Percentiles rank a stretch among this genome's conserved stretches.
phyloP scores from a whole-genome alignment of 768 basidiomycete genomes.

The Collybiopsis luxurians region DNA sequence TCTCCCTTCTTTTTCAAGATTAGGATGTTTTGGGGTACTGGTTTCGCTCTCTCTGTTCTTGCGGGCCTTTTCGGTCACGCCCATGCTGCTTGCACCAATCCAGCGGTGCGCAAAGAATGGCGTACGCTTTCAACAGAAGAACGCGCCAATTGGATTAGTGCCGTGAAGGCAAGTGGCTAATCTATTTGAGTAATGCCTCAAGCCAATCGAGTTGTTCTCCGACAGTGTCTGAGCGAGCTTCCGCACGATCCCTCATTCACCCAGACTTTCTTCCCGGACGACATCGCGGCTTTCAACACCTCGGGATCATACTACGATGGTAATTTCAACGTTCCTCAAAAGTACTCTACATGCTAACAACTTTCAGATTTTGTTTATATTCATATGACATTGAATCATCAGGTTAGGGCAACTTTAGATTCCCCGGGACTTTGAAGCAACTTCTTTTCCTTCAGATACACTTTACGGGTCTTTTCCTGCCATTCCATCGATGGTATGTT shows the following conservation, averaged over 20 bases:
- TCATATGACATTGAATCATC: constrained; percentile 15
- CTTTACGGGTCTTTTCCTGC: constrained; percentile 19
- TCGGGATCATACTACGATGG: constrained; percentile 20
- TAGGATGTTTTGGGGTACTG: too few relatives aligned
- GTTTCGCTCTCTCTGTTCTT: constrained; percentile 92
- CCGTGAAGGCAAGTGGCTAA: constrained; percentile 15
- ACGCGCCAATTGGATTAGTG: constrained; percentile 14
- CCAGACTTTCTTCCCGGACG: constrained; percentile 8
- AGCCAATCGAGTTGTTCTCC: too few relatives aligned
- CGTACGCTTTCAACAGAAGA: constrained; percentile 13
- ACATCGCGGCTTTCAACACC: constrained; percentile 16
- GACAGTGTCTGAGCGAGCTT: constrained; percentile 17
- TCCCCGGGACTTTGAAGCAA: not conserved
- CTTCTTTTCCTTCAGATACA: constrained; percentile 13
- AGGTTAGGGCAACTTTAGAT: not conserved
- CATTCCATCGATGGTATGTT: constrained; percentile 22
- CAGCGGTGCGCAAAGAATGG: constrained; percentile 19
- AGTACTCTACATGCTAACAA: too few relatives aligned
- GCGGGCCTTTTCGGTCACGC: constrained; percentile 51
- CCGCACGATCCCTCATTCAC: constrained; percentile 9
- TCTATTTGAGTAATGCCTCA: too few relatives aligned
- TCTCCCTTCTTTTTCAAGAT: too few relatives aligned
- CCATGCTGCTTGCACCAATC: constrained; percentile 10
- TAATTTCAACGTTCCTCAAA: not conserved
- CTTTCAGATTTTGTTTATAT: constrained; percentile 18